phyloP scores from a whole-genome alignment of 2,329 filamentous ascomycete genomes.

The Pseudogymnoascus sp. region DNA sequence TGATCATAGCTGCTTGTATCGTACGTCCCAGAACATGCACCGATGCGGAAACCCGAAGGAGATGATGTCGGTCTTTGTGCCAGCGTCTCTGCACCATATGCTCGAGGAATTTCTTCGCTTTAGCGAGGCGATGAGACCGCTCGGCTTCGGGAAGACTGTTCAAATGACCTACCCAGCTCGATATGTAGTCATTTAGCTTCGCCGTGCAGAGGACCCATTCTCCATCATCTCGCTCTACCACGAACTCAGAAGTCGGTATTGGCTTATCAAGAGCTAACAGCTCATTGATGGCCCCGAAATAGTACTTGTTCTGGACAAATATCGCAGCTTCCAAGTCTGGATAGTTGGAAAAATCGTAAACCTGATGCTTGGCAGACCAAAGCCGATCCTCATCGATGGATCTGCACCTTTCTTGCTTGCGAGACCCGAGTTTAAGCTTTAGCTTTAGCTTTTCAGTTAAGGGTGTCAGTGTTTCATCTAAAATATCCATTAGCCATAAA shows the following conservation, averaged over 20 bases:
- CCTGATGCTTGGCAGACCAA: not conserved
- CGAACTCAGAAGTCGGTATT: not conserved
- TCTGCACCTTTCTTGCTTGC: not conserved
- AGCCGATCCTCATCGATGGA: not conserved
- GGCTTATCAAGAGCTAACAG: not conserved
- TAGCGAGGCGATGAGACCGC: not conserved
- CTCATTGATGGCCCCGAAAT: constrained; percentile 1
- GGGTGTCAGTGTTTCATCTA: not conserved
- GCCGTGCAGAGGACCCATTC: not conserved
- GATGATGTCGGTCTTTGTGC: not conserved
- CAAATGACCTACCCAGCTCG: not conserved
- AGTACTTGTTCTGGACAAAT: constrained; percentile 4
- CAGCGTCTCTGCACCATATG: not conserved
- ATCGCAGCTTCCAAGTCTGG: not conserved
- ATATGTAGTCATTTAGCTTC: not conserved
- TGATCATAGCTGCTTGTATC: not conserved
- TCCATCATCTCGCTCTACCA: not conserved
- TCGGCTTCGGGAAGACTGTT: not conserved
- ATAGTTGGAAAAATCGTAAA: constrained; percentile 5
- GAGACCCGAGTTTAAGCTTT: not conserved
- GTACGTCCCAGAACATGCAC: constrained; percentile 2
- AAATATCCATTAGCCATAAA: not conserved
- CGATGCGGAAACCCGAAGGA: not conserved
- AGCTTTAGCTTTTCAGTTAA: not conserved
- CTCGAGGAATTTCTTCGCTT: not conserved